These are phyloP conservation scores for Angomonas deanei DNA, from an alignment of 208 protist species.

Conservation along the genomic window DNA sequence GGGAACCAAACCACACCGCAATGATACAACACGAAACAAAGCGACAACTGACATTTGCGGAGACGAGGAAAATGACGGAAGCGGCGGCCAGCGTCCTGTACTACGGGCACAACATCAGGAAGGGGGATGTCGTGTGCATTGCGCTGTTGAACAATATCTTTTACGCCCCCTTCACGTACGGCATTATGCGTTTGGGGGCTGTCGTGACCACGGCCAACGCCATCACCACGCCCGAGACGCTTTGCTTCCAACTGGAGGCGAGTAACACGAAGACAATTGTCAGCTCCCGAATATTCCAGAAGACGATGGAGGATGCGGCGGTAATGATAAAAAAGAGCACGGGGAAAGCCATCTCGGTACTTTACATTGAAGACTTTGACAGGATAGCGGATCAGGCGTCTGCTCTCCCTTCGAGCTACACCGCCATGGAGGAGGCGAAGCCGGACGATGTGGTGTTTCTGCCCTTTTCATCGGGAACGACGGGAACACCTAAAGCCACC, in stretches of 20 bases:
- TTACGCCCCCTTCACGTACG: constrained; percentile 21
- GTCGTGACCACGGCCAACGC: constrained; percentile 27
- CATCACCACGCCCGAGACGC: constrained; percentile 8
- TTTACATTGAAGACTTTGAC: constrained; percentile 2
- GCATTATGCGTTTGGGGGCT: constrained; percentile 23
- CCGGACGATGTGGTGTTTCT: constrained; percentile 14
- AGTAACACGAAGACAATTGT: constrained; percentile 20
- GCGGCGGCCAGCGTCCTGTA: constrained; percentile 19
- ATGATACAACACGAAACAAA: constrained; percentile 7
- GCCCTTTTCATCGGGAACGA: constrained; percentile 22
- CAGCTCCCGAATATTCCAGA: constrained; percentile 13
- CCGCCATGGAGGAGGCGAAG: not conserved
- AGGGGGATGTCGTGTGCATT: constrained; percentile 30
- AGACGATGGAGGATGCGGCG: not conserved
- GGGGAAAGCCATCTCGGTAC: not conserved
- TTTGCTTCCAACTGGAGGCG: constrained; percentile 15
- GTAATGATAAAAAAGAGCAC: not conserved
- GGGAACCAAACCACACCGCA: not conserved
- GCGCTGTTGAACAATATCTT: constrained; percentile 19
- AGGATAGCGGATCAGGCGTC: not conserved
- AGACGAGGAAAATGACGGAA: constrained; percentile 9
- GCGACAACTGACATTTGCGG: constrained; percentile 4
- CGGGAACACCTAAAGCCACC: constrained; percentile 39
- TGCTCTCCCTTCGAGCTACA: constrained; percentile 10
- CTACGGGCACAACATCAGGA: constrained; percentile 18